A percentile compares a stretch with the other conserved stretches of the same genome.
Evolutionary conservation across 2,329 filamentous ascomycete species (phyloP).

Genomic region (Microcyclospora pomicola): DNA sequence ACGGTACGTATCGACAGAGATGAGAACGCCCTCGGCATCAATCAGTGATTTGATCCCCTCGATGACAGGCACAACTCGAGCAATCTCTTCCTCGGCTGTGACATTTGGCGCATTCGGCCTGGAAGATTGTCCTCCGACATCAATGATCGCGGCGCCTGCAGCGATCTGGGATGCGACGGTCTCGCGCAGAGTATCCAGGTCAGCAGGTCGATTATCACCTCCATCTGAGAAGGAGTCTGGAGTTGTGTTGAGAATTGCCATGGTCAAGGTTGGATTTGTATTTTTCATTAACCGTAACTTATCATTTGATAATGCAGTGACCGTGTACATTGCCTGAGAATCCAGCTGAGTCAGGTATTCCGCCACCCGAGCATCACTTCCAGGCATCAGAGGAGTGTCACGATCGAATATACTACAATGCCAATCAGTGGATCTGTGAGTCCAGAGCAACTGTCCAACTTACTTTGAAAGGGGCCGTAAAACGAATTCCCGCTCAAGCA

Average conservation of each 20-base stretch:
- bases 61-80: constrained; percentile 69
- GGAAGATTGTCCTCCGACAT: constrained; percentile 88
- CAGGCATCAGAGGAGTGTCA: too few relatives aligned
- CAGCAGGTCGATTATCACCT: constrained; percentile 43
- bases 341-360: too few relatives aligned
- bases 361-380: too few relatives aligned
- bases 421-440: background rate
- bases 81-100: constrained; percentile 56
- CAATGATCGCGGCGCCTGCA: constrained; percentile 68
- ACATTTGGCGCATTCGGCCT: constrained; percentile 61
- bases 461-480: constrained; percentile 73
- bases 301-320: too few relatives aligned
- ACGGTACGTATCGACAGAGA: constrained; percentile 89
- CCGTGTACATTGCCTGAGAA: too few relatives aligned
- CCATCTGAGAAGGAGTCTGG: constrained; percentile 97
- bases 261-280: constrained; percentile 49
- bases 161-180: constrained; percentile 50
- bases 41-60: constrained; percentile 54
- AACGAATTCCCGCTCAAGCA: constrained; percentile 87
- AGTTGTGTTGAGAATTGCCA: constrained; percentile 91
- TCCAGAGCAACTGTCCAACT: constrained; percentile 14
- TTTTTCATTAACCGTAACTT: too few relatives aligned
- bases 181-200: constrained; percentile 36
- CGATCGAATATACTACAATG: too few relatives aligned
- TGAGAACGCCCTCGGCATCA: constrained; percentile 48